Base-by-base conservation (phyloP, 768 basidiomycete species). In the Podaxis pistillaris region DNA sequence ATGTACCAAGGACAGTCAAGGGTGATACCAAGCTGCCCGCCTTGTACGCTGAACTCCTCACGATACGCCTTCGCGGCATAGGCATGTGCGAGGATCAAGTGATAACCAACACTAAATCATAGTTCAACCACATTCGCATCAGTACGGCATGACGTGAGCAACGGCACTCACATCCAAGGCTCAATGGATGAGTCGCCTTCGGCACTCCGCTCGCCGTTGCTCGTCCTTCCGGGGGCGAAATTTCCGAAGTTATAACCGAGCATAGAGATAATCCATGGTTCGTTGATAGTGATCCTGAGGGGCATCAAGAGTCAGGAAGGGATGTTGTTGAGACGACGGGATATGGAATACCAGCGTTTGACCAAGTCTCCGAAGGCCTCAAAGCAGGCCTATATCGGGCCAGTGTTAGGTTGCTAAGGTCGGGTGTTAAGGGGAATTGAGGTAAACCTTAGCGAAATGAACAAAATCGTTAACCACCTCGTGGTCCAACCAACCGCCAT, bases 401-500 rank as follows among this genome's bases (percentile, higher is more conserved):
- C 59, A 49, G 9, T 15, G 24, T 46, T 37, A 33, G 30, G 8
- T 50, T 26, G 44, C n/a, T 30, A 37, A 24, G 26, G 26, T 50
- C 33, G 1, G 12, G 24, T 44, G 8, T 57, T 3, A 17, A 5
- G 22, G n/a, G 26, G 19, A 33, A 8, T 6, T 50, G 40, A 15
- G 3, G 12, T 70, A 40, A 56, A 79, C 85, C 67, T 75, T 76
- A 24, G 89, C 84, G 69, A 88, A 92, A 65, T 81, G 75, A 28
- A 80, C 79, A 59, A 79, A 91, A 71, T 93, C 90, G 40, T 79
- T 72, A 13, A 88, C 74, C 55, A 90, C 82, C 60, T 86, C 79
- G 65, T 81, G 83, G 73, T 85, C 83, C n/a, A 89, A 74, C 89
- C 88, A 92, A 2, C 90, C 90, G 2, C 85, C 85, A 69, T 92